A percentile compares a stretch with the other conserved stretches of the same genome.
phyloP scores from a whole-genome alignment of 495 filamentous ascomycete species.

The Hypoxylon crocopeplum region DNA sequence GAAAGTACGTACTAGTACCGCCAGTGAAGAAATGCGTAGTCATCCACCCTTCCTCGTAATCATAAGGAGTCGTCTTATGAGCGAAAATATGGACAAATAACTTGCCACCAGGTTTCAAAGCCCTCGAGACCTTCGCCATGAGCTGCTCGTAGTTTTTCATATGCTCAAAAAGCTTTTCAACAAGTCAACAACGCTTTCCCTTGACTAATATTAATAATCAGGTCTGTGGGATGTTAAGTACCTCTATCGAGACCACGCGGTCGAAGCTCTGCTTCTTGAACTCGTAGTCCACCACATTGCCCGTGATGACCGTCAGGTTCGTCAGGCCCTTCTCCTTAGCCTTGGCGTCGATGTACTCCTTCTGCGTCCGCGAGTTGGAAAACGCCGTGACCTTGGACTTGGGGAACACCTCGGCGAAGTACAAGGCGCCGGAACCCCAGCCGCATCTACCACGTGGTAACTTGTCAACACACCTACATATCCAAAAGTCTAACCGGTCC shows the following conservation, averaged over 20 bases:
- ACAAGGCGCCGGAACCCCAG: constrained; percentile 69
- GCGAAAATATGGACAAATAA: constrained; percentile 70
- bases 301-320: constrained; percentile 67
- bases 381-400: constrained; percentile 65
- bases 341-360: constrained; percentile 64
- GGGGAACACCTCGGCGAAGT: constrained; percentile 66
- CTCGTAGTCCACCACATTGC: constrained; percentile 65
- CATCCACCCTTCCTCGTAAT: constrained; percentile 77
- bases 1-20: constrained; percentile 61
- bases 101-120: constrained; percentile 65
- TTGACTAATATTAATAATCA: too few species aligned
- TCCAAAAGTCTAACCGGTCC: neutral
- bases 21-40: constrained; percentile 72
- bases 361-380: constrained; percentile 69
- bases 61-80: constrained; percentile 67
- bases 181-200: neutral
- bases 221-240: constrained; percentile 22
- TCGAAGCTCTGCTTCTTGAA: constrained; percentile 63
- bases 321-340: constrained; percentile 59
- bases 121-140: constrained; percentile 62
- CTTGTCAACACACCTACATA: neutral
- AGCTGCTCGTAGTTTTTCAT: constrained; percentile 76
- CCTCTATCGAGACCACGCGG: constrained; percentile 67
- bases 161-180: constrained; percentile 66
- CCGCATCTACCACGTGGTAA: constrained; percentile 57